A percentile compares a stretch with the other conserved stretches of the same genome.
Evolutionary conservation across 2,329 filamentous ascomycete genomes (phyloP).

Genomic region (Microdochium paspali): DNA sequence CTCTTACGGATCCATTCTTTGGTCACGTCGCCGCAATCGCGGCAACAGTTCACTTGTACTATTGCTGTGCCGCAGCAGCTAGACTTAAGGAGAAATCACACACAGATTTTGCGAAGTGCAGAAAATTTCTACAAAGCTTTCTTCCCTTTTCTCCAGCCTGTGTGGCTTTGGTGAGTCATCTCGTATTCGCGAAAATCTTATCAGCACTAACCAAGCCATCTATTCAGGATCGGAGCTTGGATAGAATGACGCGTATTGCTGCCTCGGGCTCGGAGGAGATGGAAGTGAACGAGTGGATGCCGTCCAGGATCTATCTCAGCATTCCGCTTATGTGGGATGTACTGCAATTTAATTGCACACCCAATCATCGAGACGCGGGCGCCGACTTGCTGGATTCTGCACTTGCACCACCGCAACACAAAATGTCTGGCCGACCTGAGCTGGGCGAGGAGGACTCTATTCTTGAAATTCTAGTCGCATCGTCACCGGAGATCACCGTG

Average conservation of each 20-base stretch:
- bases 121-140: slow-evolving; percentile 37
- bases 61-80: slow-evolving; percentile 38
- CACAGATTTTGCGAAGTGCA: slow-evolving; percentile 40
- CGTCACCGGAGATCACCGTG: slow-evolving; percentile 39
- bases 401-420: slow-evolving; percentile 19
- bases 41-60: slow-evolving; percentile 43
- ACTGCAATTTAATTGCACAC: slow-evolving; percentile 34
- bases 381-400: slow-evolving; percentile 32
- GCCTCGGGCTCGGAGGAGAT: slow-evolving; percentile 32
- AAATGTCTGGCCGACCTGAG: slow-evolving; percentile 4
- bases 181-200: too few species aligned
- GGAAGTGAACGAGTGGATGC: slow-evolving; percentile 41
- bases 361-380: slow-evolving; percentile 22
- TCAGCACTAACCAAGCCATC: too few species aligned
- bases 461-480: slow-evolving; percentile 40
- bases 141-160: slow-evolving; percentile 36
- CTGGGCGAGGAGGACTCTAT: slow-evolving; percentile 25
- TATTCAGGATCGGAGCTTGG: slow-evolving; percentile 38
- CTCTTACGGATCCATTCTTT: slow-evolving; percentile 40
- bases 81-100: slow-evolving; percentile 41
- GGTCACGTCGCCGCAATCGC: slow-evolving; percentile 41
- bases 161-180: slow-evolving; percentile 29
- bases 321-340: slow-evolving; percentile 44
- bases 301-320: slow-evolving; percentile 40
- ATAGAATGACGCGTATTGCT: slow-evolving; percentile 38